phyloP scores from a whole-genome alignment of 2,329 filamentous ascomycete species.

The Fusarium chaquense region DNA sequence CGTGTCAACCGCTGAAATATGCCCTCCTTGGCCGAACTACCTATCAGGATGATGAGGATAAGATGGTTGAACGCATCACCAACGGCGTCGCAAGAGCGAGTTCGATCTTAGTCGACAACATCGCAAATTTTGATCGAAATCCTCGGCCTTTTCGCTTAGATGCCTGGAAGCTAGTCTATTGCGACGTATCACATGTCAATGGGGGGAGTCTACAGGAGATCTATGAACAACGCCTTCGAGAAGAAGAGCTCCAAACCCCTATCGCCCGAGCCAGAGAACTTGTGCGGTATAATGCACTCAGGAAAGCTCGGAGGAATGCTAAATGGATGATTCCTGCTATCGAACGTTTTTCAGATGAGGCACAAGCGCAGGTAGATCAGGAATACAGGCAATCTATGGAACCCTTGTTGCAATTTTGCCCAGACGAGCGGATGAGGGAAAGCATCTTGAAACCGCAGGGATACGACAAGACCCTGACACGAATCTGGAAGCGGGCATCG shows the following conservation, averaged over 20 bases:
- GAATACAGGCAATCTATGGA: neutral
- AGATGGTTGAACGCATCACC: neutral
- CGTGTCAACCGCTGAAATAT: neutral
- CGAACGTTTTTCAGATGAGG: neutral
- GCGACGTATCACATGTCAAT: neutral
- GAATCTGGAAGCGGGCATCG: conserved; percentile 26
- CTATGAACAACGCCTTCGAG: neutral
- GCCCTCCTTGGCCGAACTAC: neutral
- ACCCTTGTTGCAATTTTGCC: neutral
- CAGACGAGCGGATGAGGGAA: neutral
- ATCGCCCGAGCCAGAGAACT: neutral
- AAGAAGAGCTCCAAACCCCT: neutral
- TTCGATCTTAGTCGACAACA: neutral
- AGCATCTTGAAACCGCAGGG: neutral
- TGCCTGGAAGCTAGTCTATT: conserved; percentile 2
- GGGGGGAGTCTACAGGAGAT: neutral
- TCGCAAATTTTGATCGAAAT: neutral
- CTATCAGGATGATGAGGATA: neutral
- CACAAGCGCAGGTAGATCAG: neutral
- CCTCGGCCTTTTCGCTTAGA: fast-evolving
- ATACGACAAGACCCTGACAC: neutral
- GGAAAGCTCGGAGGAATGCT: neutral
- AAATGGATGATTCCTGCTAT: conserved; percentile 1
- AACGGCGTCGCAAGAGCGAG: neutral
- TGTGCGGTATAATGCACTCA: fast-evolving